Evolutionary conservation across 208 protist genomes (phyloP).

Genomic region (Borovskyia barvae): DNA sequence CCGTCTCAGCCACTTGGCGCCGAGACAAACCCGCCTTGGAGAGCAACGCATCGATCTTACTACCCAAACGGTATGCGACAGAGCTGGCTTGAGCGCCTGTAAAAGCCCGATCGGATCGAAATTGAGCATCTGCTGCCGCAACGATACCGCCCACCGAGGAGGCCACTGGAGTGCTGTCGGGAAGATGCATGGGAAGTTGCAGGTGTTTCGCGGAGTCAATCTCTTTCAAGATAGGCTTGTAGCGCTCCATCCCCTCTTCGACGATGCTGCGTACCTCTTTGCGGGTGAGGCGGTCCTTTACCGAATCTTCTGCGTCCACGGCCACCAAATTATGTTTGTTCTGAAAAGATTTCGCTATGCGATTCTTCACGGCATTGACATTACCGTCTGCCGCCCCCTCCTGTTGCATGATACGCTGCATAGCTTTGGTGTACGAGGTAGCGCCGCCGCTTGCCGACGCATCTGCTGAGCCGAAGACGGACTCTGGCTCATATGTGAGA

Average conservation of each 20-base stretch:
- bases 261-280: slow-evolving; percentile 66
- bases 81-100: slow-evolving; percentile 16
- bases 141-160: slow-evolving; percentile 76
- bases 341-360: slow-evolving; percentile 48
- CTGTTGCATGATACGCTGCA: slow-evolving; percentile 46
- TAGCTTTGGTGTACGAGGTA: slow-evolving; percentile 36
- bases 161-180: slow-evolving; percentile 70
- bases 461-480: slow-evolving; percentile 48
- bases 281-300: slow-evolving; percentile 58
- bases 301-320: slow-evolving; percentile 71
- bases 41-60: slow-evolving; percentile 54
- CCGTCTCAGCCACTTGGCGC: slow-evolving; percentile 13
- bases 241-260: slow-evolving; percentile 71
- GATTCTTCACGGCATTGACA: slow-evolving; percentile 25
- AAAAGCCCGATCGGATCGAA: slow-evolving; percentile 11
- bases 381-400: slow-evolving; percentile 15
- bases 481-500: slow-evolving; percentile 58
- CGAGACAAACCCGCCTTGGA: slow-evolving; percentile 56
- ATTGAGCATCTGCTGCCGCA: slow-evolving; percentile 38
- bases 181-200: slow-evolving; percentile 72
- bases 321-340: slow-evolving; percentile 75
- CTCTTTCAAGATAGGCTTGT: slow-evolving; percentile 68
- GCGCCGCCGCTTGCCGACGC: slow-evolving; percentile 24
- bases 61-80: slow-evolving; percentile 51
- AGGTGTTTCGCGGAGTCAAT: slow-evolving; percentile 69